phyloP scores from a whole-genome alignment of 164 flowering plant genomes.

The Taxillus chinensis region DNA sequence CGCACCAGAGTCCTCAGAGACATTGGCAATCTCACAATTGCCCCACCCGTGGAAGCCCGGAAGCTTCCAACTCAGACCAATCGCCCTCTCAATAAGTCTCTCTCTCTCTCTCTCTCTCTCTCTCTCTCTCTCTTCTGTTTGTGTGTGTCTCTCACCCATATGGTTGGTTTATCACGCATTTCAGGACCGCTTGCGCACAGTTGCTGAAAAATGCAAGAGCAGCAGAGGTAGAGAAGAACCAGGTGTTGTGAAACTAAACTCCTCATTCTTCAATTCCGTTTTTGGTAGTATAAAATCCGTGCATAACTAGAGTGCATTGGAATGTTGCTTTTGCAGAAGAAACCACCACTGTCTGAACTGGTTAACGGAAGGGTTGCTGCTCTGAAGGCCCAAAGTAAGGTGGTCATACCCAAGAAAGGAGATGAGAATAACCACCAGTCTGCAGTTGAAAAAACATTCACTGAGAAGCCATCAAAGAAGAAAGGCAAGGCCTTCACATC shows the following conservation, averaged over 20 bases:
- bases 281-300: background rate
- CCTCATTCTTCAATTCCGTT: background rate
- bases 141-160: too few species aligned
- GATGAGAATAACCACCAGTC: background rate
- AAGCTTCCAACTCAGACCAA: constrained; percentile 10
- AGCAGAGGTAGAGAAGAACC: constrained; percentile 12
- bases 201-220: constrained; percentile 13
- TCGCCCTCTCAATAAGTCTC: constrained; percentile 16
- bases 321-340: background rate
- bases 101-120: background rate
- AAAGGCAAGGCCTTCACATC: constrained; percentile 21
- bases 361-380: constrained; percentile 2
- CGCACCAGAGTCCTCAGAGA: constrained; percentile 30
- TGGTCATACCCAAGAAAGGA: constrained; percentile 19
- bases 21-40: constrained; percentile 32
- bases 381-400: constrained; percentile 10
- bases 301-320: background rate
- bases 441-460: constrained; percentile 2
- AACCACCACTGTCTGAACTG: constrained; percentile 15
- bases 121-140: background rate
- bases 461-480: constrained; percentile 13
- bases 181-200: constrained; percentile 10
- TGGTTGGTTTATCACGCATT: background rate
- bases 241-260: background rate
- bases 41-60: constrained; percentile 14